A percentile compares a stretch with the other conserved stretches of the same genome.
Conservation (phyloP, 2,329 filamentous ascomycete species). For the Pseudocercospora fuligena region DNA sequence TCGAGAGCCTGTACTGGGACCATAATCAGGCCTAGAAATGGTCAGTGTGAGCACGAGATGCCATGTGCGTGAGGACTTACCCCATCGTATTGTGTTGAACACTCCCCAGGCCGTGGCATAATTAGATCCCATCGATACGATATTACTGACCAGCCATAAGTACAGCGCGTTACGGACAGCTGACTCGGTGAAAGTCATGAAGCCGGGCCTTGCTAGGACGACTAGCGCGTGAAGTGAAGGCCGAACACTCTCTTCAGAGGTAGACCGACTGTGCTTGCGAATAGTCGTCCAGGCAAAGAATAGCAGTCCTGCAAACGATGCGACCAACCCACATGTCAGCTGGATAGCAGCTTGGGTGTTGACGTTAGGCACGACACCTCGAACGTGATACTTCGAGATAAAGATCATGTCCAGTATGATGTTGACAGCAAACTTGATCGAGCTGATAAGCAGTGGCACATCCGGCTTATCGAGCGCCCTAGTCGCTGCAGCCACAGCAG, state of each 20-base stretch:
- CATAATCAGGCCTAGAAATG: conserved; percentile 63
- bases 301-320: conserved; percentile 59
- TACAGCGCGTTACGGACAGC: conserved; percentile 71
- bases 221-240: conserved; percentile 54
- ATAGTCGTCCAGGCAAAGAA: conserved; percentile 63
- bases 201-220: conserved; percentile 61
- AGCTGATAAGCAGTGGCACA: conserved; percentile 69
- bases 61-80: background rate
- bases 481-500: conserved; percentile 64
- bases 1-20: conserved; percentile 71
- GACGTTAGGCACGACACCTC: conserved; percentile 58
- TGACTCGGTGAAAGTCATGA: conserved; percentile 67
- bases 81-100: conserved; percentile 76
- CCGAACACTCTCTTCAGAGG: conserved; percentile 5
- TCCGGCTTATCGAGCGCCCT: conserved; percentile 71
- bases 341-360: conserved; percentile 69
- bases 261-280: conserved; percentile 9
- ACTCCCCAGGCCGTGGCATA: conserved; percentile 76
- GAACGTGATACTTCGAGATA: conserved; percentile 69
- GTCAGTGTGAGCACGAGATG: background rate
- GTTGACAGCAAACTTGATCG: conserved; percentile 67
- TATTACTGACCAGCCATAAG: conserved; percentile 69
- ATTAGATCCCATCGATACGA: conserved; percentile 65
- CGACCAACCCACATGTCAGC: conserved; percentile 63
- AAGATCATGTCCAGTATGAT: conserved; percentile 70